Base-by-base conservation (phyloP, 1,284 basidiomycete species). In the Earliella scabrosa region DNA sequence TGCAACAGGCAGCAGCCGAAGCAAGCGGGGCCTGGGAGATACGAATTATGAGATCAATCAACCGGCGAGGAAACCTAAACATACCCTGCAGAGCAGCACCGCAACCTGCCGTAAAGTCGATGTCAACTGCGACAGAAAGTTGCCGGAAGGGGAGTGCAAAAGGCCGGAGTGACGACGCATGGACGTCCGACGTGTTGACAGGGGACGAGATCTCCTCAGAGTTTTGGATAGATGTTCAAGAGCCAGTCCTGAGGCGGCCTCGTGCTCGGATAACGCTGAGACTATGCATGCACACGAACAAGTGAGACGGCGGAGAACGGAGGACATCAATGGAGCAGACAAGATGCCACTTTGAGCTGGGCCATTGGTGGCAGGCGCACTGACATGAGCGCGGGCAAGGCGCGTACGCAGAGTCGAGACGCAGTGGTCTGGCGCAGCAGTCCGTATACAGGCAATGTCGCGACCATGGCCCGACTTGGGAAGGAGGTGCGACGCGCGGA, bases 231-330 rank as follows among this genome's bases (percentile, higher is more conserved):
- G n/a, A n/a, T n/a, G n/a, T 41, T 45, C 45, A 46, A 35, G 32
- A 27, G 41, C 29, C 14, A 44, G 50, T 57, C 59, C 50, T 54
- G 36, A 48, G 39, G 26, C 16, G 13, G 36, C 35, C 46, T 39
- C 41, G 41, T 50, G 41, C 2, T 45, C 36, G 43, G 56, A 50
- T 56, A 48, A 36, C 27, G 43, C 14, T 27, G 45, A n/a, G n/a
- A n/a, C n/a, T n/a, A n/a, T n/a, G 50, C 31, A 32, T 43, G 20
- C 36, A 34, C 29, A 46, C 23, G 36, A 36, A 26, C 48, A 14
- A 31, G 23, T n/a, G n/a, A 32, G 21, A 34, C 57, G 60, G 60
- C 60, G 57, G 60, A 59, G 54, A 35, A 52, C 57, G 52, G 54
- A 57, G 50, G 24, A 26, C 29, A 52, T 44, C 48, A 49, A 43